These are phyloP conservation scores for Ceratocystis alfenasii DNA, from an alignment of 2,329 filamentous ascomycete genomes.

Conservation along the genomic window DNA sequence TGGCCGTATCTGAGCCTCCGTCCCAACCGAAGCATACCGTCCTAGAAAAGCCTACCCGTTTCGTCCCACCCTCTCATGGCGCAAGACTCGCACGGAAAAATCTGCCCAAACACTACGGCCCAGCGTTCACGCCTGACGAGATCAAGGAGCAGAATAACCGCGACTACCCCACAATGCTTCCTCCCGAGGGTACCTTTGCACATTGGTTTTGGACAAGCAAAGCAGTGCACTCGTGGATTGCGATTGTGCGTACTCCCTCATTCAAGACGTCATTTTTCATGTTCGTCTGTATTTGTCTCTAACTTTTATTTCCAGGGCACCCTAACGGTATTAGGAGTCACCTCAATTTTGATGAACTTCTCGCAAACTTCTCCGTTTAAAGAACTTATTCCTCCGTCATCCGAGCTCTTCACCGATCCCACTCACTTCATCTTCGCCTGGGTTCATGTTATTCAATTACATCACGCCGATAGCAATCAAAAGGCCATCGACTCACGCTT, in stretches of 20 bases:
- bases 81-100: conserved; percentile 49
- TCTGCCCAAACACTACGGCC: conserved; percentile 61
- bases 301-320: conserved; percentile 40
- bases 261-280: background rate
- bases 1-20: conserved; percentile 12
- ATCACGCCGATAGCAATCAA: conserved; percentile 58
- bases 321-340: conserved; percentile 54
- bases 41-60: conserved; percentile 77
- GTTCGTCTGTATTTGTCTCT: background rate
- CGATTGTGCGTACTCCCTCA: conserved; percentile 48
- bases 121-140: conserved; percentile 55
- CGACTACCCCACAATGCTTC: conserved; percentile 81
- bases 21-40: conserved; percentile 46
- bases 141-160: conserved; percentile 51
- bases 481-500: conserved; percentile 60
- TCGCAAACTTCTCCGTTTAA: conserved; percentile 64
- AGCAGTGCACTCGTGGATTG: conserved; percentile 68
- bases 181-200: conserved; percentile 67
- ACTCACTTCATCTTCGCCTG: conserved; percentile 53
- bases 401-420: conserved; percentile 58
- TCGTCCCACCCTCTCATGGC: conserved; percentile 85
- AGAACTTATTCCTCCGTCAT: conserved; percentile 62
- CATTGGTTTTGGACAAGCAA: conserved; percentile 74
- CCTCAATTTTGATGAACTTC: conserved; percentile 70
- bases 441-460: conserved; percentile 61